Evolutionary conservation across 495 filamentous ascomycete species (phyloP), one percentile per base, ranked within the genome.

Genomic region (Trichoderma reesei): DNA sequence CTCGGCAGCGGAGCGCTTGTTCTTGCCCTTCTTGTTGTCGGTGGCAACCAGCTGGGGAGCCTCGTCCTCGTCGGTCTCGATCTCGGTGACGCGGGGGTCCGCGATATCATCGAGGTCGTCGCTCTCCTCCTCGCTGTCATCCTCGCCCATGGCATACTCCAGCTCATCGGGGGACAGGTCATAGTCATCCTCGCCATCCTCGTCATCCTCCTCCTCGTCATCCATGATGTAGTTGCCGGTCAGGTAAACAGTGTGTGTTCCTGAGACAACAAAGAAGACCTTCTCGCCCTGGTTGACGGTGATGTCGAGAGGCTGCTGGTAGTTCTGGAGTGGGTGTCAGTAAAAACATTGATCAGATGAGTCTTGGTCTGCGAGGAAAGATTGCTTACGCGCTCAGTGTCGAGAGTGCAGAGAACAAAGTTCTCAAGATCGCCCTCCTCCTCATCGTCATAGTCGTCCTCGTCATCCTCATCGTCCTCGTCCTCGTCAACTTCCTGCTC

Each of bases 291-390:
- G 90, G 67, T 80, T 82, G 73, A 99, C 82, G 61, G 88, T 91
- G 71, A 99, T 87, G 72, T 98, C 90, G 46, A 99, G 85, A n/a
- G 94, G 75, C 73, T 99, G 94, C 75, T 99, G 94, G 82, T 86
- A 96, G 78, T 88, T 84, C 94, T 98, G 68, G 44, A 31, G 46
- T 42, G 62, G 39, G 38, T 44, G 72, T 82, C 72, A 79, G 76
- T 67, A 51, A 9, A 59, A 20, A 20, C 9, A 0, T 18, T 18
- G 18, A 51, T 6, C 16, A 37, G 18, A 61, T 16, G 46, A 37
- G 9, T 44, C 31, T 63, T 37, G n/a, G 46, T 18, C 44, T 18
- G 18, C 4, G 20, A 48, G 44, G 18, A 59, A 38, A 36, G 26
- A 3, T n/a, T 38, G 68, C 76, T 54, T 74, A 80, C 74, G 46